phyloP scores from a whole-genome alignment of 1,284 basidiomycete species.

The Melampsora occidentalis region DNA sequence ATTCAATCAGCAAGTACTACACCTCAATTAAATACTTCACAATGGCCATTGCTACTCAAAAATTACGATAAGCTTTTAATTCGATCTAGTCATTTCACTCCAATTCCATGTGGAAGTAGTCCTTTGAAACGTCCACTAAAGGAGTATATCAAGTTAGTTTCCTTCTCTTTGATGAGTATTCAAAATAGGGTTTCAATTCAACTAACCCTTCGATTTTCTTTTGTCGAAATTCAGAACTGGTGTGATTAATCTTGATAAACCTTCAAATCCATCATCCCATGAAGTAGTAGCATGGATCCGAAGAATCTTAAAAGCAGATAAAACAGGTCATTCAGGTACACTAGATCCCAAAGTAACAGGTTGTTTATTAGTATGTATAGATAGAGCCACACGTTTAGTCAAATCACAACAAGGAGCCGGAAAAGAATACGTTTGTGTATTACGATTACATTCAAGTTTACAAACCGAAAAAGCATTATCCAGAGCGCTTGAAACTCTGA shows the following conservation, averaged over 20 bases:
- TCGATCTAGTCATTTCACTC: slow-evolving; percentile 88
- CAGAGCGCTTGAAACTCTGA: slow-evolving; percentile 90
- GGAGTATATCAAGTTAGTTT: slow-evolving; percentile 39
- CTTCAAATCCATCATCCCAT: slow-evolving; percentile 99
- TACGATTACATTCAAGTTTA: slow-evolving; percentile 82
- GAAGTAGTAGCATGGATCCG: slow-evolving; percentile 99
- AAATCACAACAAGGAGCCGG: slow-evolving; percentile 98
- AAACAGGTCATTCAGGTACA: slow-evolving; percentile 96
- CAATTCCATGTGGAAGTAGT: slow-evolving; percentile 66
- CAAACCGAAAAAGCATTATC: slow-evolving; percentile 80
- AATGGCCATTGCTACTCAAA: slow-evolving; percentile 97
- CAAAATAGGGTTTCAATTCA: slow-evolving; percentile 96
- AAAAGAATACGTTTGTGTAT: slow-evolving; percentile 97
- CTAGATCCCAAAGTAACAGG: slow-evolving; percentile 99
- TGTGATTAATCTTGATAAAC: slow-evolving; percentile 99
- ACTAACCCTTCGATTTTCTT: slow-evolving; percentile 56
- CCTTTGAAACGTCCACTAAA: slow-evolving; percentile 32
- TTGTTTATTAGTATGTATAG: slow-evolving; percentile 97
- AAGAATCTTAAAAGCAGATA: slow-evolving; percentile 91
- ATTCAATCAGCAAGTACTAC: slow-evolving; percentile 56
- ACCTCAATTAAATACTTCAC: slow-evolving; percentile 70
- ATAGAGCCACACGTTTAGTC: slow-evolving; percentile 98
- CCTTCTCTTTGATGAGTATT: slow-evolving; percentile 57
- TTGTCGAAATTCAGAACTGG: slow-evolving; percentile 66
- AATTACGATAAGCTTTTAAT: slow-evolving; percentile 81